Evolutionary conservation across 176 grass and related monocot genomes (phyloP).

Genomic region (Bothriochloa decipiens): DNA sequence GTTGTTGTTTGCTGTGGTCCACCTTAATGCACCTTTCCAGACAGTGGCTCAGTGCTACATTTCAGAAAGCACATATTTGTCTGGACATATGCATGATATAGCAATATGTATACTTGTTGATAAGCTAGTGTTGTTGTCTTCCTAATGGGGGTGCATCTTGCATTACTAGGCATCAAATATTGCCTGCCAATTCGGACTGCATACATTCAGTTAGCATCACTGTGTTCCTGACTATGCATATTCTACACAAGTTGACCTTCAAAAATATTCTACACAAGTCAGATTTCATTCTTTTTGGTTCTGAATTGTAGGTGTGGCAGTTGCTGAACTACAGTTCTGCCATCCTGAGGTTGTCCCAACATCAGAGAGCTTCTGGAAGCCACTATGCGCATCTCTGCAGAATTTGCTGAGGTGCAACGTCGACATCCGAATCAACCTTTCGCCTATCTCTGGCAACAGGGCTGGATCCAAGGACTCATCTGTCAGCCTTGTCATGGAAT

Average conservation of each 20-base stretch:
- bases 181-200: not conserved
- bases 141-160: not conserved
- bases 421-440: constrained; percentile 69
- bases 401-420: constrained; percentile 74
- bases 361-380: constrained; percentile 65
- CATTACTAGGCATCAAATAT: constrained; percentile 1
- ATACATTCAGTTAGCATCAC: not conserved
- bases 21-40: constrained; percentile 34
- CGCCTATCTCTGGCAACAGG: constrained; percentile 31
- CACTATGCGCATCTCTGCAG: constrained; percentile 68
- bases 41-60: constrained; percentile 24
- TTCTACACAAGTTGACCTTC: too few relatives aligned
- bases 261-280: not conserved
- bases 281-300: constrained; percentile 24
- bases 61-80: constrained; percentile 44
- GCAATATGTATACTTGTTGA: constrained; percentile 15
- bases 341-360: constrained; percentile 54
- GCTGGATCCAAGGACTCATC: constrained; percentile 47
- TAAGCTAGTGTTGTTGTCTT: constrained; percentile 28
- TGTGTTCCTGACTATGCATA: not conserved
- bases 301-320: constrained; percentile 53
- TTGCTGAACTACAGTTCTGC: constrained; percentile 74
- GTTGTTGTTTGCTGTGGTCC: constrained; percentile 22
- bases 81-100: constrained; percentile 23
- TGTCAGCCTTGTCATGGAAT: constrained; percentile 54